Percentiles rank a stretch among this genome's conserved stretches.
These are phyloP conservation scores for Oryza meyeriana DNA, from an alignment of 176 grass and related monocot species.

Conservation along the genomic window DNA sequence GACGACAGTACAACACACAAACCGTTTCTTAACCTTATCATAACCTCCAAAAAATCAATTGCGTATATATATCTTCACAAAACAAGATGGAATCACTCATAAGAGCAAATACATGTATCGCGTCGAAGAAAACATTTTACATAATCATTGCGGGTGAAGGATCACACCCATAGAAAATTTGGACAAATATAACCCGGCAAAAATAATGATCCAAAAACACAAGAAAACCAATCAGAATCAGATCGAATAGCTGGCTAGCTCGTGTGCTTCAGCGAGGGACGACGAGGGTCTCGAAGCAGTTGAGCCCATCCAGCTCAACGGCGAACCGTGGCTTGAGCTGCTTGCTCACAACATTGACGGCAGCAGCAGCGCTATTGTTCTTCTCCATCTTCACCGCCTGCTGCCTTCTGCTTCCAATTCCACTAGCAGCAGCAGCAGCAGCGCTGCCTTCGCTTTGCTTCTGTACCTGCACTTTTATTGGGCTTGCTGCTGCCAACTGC, in stretches of 20 bases:
- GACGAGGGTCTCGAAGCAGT: conserved; percentile 67
- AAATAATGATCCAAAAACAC: not conserved
- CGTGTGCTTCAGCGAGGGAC: conserved; percentile 17
- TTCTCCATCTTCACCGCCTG: conserved; percentile 4
- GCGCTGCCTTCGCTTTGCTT: not conserved
- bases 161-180: not conserved
- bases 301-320: conserved; percentile 55
- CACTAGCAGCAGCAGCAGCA: not conserved
- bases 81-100: not conserved
- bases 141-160: not conserved
- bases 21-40: no score
- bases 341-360: not conserved
- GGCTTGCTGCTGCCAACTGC: not conserved
- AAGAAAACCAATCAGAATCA: not conserved
- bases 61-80: not conserved
- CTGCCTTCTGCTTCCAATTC: not conserved
- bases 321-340: conserved; percentile 43
- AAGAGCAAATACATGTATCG: not conserved
- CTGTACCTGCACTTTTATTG: not conserved
- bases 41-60: not conserved
- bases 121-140: not conserved
- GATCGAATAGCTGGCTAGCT: not conserved
- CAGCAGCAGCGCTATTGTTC: not conserved
- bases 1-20: no score
- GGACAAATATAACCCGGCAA: not conserved